A percentile compares a stretch with the other conserved stretches of the same genome.
These are phyloP conservation scores for Penicillium arizonense DNA, from an alignment of 495 filamentous ascomycete species.

Conservation along the genomic window DNA sequence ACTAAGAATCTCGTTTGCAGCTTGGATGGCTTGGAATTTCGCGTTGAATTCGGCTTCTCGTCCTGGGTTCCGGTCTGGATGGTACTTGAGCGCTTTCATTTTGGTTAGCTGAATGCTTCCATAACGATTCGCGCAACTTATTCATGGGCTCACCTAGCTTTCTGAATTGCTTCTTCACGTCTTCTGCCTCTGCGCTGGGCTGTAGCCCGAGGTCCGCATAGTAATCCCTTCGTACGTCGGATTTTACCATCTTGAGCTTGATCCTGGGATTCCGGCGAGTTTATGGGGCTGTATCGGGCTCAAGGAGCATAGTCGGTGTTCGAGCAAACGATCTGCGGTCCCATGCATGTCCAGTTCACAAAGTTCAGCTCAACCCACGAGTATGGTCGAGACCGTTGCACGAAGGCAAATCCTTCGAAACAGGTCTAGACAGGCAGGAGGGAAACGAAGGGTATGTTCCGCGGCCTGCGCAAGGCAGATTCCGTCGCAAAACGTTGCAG, in stretches of 20 bases:
- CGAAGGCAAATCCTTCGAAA: neutral
- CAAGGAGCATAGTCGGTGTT: slow-evolving; percentile 23
- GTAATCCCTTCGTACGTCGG: slow-evolving; percentile 74
- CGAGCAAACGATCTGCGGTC: slow-evolving; percentile 7
- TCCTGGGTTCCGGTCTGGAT: slow-evolving; percentile 88
- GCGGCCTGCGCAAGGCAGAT: neutral
- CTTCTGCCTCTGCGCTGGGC: slow-evolving; percentile 59
- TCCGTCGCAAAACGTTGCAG: neutral
- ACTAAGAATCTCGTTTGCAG: slow-evolving; percentile 78
- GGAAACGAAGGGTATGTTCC: neutral
- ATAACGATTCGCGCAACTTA: neutral
- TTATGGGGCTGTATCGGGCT: slow-evolving; percentile 1
- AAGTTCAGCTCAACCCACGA: neutral
- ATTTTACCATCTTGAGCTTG: slow-evolving; percentile 75
- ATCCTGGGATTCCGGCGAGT: slow-evolving; percentile 1
- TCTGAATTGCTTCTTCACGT: slow-evolving; percentile 83
- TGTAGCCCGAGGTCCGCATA: slow-evolving; percentile 78
- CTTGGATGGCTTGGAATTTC: slow-evolving; percentile 82
- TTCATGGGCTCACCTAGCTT: slow-evolving; percentile 64
- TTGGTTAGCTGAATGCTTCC: neutral
- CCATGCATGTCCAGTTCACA: slow-evolving; percentile 16
- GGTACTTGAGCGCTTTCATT: slow-evolving; percentile 70
- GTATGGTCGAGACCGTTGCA: neutral
- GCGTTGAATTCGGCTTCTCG: slow-evolving; percentile 72
- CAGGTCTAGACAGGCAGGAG: neutral